These are phyloP conservation scores for Saccharomyces hybrid DNA, from an alignment of 1,139 yeast species.

Conservation along the genomic window DNA sequence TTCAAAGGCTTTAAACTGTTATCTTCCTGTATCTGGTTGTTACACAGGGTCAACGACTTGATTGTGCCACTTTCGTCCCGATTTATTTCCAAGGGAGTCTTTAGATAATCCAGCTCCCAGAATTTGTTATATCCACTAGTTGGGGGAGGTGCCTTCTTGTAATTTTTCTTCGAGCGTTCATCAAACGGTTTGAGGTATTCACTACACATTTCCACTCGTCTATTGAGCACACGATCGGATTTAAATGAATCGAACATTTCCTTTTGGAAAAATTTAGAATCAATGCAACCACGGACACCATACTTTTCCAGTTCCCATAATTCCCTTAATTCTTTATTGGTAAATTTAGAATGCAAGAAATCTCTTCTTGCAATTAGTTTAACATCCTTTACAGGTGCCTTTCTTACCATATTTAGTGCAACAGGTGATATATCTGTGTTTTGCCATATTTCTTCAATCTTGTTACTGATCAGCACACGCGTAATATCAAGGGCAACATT, in stretches of 20 bases:
- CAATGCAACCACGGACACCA: constrained; percentile 50
- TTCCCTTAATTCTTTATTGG: constrained; percentile 88
- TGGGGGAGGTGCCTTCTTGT: constrained; percentile 24
- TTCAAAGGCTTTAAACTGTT: constrained; percentile 36
- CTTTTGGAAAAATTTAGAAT: constrained; percentile 40
- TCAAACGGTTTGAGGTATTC: constrained; percentile 41
- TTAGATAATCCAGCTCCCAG: constrained; percentile 67
- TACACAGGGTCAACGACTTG: constrained; percentile 33
- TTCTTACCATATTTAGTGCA: constrained; percentile 49
- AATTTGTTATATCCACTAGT: constrained; percentile 31
- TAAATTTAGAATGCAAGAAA: constrained; percentile 72
- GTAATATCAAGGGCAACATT: constrained; percentile 96
- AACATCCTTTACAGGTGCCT: constrained; percentile 53
- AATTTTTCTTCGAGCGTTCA: constrained; percentile 22
- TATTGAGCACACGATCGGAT: constrained; percentile 58
- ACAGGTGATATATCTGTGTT: constrained; percentile 64
- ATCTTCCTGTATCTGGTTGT: constrained; percentile 30
- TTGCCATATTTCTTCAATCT: constrained; percentile 45
- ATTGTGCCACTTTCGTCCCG: constrained; percentile 33
- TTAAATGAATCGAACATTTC: constrained; percentile 35
- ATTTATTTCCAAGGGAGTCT: constrained; percentile 55
- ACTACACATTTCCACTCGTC: constrained; percentile 58
- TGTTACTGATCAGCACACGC: constrained; percentile 60
- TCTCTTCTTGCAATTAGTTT: constrained; percentile 84
- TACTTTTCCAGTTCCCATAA: constrained; percentile 54